A percentile compares a stretch with the other conserved stretches of the same genome.
These are phyloP conservation scores for Trichoderma arundinaceum DNA, from an alignment of 2,329 filamentous ascomycete species.

Conservation along the genomic window DNA sequence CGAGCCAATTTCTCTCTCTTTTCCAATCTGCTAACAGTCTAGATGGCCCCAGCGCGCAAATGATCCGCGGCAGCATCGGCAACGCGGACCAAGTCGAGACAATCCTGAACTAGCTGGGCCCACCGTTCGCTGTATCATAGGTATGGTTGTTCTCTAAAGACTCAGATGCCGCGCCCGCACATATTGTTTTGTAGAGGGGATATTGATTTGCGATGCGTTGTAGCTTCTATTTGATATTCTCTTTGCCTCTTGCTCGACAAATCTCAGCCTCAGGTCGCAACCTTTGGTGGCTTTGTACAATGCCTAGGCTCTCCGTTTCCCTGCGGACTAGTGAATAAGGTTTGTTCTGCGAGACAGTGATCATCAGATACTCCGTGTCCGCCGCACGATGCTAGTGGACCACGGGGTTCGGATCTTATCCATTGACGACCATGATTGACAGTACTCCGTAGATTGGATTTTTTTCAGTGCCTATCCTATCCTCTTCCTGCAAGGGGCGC, in stretches of 20 bases:
- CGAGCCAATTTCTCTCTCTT: background rate
- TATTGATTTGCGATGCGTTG: background rate
- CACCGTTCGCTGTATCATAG: conserved; percentile 14
- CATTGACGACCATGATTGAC: background rate
- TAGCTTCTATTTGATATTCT: background rate
- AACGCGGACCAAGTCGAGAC: conserved; percentile 24
- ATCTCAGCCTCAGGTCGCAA: too few species aligned
- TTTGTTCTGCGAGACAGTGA: conserved; percentile 19
- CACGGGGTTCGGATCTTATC: conserved; percentile 10
- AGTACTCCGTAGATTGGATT: background rate
- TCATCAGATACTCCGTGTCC: conserved; percentile 25
- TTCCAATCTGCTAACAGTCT: background rate
- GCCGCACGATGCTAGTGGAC: conserved; percentile 25
- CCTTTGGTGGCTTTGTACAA: background rate
- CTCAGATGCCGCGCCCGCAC: too few species aligned
- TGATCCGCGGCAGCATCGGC: conserved; percentile 29
- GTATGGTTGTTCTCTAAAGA: too few species aligned
- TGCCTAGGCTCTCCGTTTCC: background rate
- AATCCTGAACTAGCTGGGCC: conserved; percentile 12
- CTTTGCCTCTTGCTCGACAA: background rate
- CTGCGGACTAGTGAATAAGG: conserved; percentile 11
- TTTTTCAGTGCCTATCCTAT: too few species aligned
- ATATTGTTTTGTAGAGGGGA: too few species aligned
- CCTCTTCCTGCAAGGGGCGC: conserved; percentile 9
- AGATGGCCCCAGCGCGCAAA: conserved; percentile 11